Conservation (phyloP, 495 filamentous ascomycete genomes). For the Echria macrotheca region DNA sequence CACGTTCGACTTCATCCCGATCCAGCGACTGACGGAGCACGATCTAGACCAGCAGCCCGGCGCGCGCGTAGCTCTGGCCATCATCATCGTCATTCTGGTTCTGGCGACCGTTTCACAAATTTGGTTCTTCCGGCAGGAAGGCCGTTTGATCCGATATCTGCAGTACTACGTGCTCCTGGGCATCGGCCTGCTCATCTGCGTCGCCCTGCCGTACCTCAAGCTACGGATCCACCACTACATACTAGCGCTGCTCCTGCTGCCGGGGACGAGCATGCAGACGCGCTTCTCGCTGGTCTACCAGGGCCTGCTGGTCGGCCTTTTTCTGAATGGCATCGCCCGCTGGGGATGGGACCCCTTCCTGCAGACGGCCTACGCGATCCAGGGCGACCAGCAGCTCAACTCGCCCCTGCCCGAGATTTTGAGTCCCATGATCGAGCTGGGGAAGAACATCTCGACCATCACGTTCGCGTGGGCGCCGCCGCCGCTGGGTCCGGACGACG, state of each 20-base stretch:
- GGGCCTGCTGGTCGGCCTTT: slow-evolving; percentile 79
- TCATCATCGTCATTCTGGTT: slow-evolving; percentile 59
- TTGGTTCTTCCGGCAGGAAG: slow-evolving; percentile 69
- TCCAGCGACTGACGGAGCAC: slow-evolving; percentile 68
- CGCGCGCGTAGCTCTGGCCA: slow-evolving; percentile 61
- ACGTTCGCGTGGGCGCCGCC: slow-evolving; percentile 50
- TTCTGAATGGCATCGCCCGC: slow-evolving; percentile 85
- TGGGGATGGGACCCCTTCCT: slow-evolving; percentile 91
- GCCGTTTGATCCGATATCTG: slow-evolving; percentile 61
- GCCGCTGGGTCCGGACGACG: no score
- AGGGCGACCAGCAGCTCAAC: slow-evolving; percentile 64
- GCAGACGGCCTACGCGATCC: slow-evolving; percentile 70
- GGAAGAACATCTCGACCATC: slow-evolving; percentile 33
- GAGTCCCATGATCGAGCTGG: slow-evolving; percentile 39
- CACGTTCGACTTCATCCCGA: slow-evolving; percentile 78
- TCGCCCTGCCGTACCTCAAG: slow-evolving; percentile 72
- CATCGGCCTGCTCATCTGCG: slow-evolving; percentile 53
- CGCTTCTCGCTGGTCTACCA: slow-evolving; percentile 74
- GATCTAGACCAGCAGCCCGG: slow-evolving; percentile 75
- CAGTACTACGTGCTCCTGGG: slow-evolving; percentile 63
- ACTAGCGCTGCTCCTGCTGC: slow-evolving; percentile 72
- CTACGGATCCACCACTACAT: slow-evolving; percentile 95
- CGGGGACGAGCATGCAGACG: slow-evolving; percentile 80
- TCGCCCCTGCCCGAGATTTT: slow-evolving; percentile 62
- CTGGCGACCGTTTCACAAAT: slow-evolving; percentile 61